These are phyloP conservation scores for Calonectria fujianensis DNA, from an alignment of 2,329 filamentous ascomycete genomes.

Conservation along the genomic window DNA sequence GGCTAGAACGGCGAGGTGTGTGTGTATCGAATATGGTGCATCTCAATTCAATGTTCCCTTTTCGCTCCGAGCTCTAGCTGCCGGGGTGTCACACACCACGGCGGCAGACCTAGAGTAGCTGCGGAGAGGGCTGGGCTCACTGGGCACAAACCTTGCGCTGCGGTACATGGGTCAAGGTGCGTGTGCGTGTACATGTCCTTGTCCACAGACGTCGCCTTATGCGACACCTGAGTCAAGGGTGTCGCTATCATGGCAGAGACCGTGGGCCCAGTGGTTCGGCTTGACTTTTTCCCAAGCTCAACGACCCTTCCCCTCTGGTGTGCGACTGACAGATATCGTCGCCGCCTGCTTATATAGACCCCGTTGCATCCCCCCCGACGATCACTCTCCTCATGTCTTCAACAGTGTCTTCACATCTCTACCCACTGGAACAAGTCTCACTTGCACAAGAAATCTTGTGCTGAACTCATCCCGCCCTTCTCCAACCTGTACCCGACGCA, in stretches of 20 bases:
- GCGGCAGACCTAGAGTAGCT: slow-evolving; percentile 1
- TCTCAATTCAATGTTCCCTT: not conserved
- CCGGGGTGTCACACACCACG: slow-evolving; percentile 18
- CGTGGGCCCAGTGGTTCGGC: slow-evolving; percentile 45
- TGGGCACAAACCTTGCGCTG: slow-evolving; percentile 28
- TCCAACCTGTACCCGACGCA: slow-evolving; percentile 8
- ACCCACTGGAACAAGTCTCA: slow-evolving; percentile 26
- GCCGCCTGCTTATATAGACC: slow-evolving; percentile 47
- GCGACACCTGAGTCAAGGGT: slow-evolving; percentile 42
- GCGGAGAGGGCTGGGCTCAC: slow-evolving; percentile 1
- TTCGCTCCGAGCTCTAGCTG: slow-evolving; percentile 14
- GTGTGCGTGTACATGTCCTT: slow-evolving; percentile 5
- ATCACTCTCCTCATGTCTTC: slow-evolving; percentile 22
- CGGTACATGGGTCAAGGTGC: slow-evolving; percentile 27
- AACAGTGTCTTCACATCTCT: slow-evolving; percentile 16
- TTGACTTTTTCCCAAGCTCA: slow-evolving; percentile 45
- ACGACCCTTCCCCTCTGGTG: slow-evolving; percentile 38
- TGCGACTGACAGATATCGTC: slow-evolving; percentile 31
- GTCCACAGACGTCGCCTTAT: slow-evolving; percentile 36
- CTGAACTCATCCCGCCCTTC: slow-evolving; percentile 17
- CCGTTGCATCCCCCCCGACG: slow-evolving; percentile 32
- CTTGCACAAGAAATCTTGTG: slow-evolving; percentile 29
- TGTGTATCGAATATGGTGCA: slow-evolving; percentile 28
- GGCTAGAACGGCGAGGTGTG: not conserved
- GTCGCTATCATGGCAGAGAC: slow-evolving; percentile 40